Conservation (phyloP, 495 filamentous ascomycete genomes). For the Penicillium daleae region DNA sequence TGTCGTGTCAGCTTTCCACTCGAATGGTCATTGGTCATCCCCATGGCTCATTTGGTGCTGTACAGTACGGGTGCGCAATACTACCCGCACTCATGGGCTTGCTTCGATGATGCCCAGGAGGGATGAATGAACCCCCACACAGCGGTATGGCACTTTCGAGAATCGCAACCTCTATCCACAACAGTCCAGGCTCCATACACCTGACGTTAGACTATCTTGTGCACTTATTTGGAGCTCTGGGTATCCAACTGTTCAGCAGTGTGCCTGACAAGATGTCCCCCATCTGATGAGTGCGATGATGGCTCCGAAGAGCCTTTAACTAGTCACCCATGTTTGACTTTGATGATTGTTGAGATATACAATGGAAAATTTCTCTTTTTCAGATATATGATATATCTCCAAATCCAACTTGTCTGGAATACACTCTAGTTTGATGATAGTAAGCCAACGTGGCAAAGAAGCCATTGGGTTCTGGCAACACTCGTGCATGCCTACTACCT, state of each 20-base stretch:
- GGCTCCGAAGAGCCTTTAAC: background rate
- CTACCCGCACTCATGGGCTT: background rate
- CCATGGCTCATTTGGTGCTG: background rate
- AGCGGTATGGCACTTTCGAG: background rate
- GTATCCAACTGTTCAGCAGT: background rate
- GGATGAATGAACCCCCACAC: background rate
- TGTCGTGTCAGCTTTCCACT: background rate
- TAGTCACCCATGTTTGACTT: background rate
- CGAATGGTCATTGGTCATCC: background rate
- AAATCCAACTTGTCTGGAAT: background rate
- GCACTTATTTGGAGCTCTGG: background rate
- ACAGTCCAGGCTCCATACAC: background rate
- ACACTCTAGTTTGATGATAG: background rate
- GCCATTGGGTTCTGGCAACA: too few relatives aligned
- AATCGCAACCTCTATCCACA: background rate
- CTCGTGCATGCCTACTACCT: background rate
- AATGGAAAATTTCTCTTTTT: background rate
- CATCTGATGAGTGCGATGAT: background rate
- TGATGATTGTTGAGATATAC: background rate
- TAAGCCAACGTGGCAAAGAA: background rate
- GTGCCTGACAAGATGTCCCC: background rate
- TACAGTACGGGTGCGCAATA: background rate
- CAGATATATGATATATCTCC: background rate
- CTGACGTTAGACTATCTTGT: background rate
- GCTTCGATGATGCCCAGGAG: background rate